Evolutionary conservation across 73 alveolate genomes (phyloP).

Genomic region (Paramecium primaurelia): DNA sequence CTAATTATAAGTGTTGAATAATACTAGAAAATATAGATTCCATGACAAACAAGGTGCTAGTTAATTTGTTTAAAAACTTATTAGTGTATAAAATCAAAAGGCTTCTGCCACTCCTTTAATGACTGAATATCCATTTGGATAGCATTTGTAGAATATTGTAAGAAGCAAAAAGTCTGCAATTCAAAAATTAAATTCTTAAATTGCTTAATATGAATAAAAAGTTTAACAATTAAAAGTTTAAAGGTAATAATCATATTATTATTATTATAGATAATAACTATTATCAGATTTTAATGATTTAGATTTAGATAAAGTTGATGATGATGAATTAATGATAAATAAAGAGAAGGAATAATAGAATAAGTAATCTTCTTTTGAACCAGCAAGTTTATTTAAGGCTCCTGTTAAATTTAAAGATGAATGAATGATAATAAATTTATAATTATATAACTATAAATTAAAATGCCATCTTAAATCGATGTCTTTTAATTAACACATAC

Average conservation of each 20-base stretch:
- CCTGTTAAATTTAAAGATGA: background rate
- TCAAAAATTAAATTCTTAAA: background rate
- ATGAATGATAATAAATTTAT: background rate
- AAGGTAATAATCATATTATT: background rate
- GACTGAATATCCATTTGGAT: background rate
- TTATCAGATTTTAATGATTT: conserved; percentile 8
- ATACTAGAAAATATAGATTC: conserved; percentile 35
- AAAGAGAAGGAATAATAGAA: background rate
- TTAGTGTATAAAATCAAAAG: conserved; percentile 30
- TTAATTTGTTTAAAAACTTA: conserved; percentile 18
- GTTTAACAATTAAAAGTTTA: background rate
- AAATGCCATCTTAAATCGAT: conserved; percentile 45
- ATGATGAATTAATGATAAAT: conserved; percentile 2
- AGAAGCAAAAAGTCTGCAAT: background rate
- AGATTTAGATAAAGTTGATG: conserved; percentile 27
- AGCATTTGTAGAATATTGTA: background rate
- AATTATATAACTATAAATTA: background rate
- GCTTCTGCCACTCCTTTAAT: background rate
- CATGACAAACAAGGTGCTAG: conserved; percentile 44
- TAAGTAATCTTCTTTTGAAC: background rate
- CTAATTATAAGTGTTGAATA: background rate
- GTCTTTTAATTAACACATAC: conserved; percentile 23
- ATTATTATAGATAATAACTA: conserved; percentile 15
- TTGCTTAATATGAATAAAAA: background rate
- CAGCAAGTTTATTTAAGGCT: conserved; percentile 17